phyloP scores from a whole-genome alignment of 306 rosid species.

The Trichosanthes cucumerina region DNA sequence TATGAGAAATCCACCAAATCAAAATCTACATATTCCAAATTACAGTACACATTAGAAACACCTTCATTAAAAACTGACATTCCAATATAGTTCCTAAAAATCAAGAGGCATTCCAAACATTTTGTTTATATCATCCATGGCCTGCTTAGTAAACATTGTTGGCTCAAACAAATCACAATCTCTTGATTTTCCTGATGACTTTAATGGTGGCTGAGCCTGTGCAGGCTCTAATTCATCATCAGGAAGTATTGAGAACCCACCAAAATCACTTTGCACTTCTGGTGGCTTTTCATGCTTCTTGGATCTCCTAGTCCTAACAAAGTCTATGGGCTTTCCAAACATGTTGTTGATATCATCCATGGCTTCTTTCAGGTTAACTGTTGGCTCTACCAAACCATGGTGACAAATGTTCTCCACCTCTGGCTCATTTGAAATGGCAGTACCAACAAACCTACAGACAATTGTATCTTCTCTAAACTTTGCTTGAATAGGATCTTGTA shows the following conservation, averaged over 20 bases:
- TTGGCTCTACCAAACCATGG: constrained; percentile 93
- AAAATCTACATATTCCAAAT: not conserved
- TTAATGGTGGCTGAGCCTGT: constrained; percentile 29
- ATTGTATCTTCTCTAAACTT: constrained; percentile 87
- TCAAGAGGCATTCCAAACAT: constrained; percentile 82
- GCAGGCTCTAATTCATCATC: constrained; percentile 50
- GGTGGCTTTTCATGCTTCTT: constrained; percentile 45
- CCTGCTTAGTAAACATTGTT: constrained; percentile 66
- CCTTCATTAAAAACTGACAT: not conserved
- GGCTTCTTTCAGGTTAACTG: constrained; percentile 88
- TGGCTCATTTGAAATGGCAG: constrained; percentile 69
- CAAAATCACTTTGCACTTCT: constrained; percentile 24
- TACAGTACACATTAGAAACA: not conserved
- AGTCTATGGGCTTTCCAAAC: constrained; percentile 94
- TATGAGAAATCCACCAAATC: not conserved
- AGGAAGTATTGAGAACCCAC: constrained; percentile 72
- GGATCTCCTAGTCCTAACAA: constrained; percentile 52
- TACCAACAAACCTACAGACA: constrained; percentile 82
- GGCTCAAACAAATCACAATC: constrained; percentile 69
- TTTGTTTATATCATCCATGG: constrained; percentile 78
- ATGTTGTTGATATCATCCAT: constrained; percentile 91
- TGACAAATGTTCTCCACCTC: constrained; percentile 88
- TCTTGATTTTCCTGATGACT: constrained; percentile 26
- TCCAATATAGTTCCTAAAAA: constrained; percentile 22
- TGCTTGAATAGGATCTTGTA: constrained; percentile 22